Base-by-base conservation (phyloP, 2,329 filamentous ascomycete genomes). In the Rhynchosporium agropyri region DNA sequence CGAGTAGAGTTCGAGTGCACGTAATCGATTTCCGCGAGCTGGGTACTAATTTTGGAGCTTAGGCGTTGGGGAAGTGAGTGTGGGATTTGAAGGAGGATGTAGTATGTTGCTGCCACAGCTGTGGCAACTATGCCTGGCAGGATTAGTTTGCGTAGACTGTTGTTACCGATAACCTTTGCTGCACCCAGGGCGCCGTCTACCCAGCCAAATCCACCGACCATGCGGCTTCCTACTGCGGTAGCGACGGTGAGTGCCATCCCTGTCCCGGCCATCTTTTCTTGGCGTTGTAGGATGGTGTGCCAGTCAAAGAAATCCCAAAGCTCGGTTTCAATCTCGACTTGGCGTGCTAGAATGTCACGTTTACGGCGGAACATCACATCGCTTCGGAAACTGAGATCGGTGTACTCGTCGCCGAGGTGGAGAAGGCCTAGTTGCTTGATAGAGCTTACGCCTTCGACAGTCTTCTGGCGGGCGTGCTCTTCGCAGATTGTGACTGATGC, bases 331-430 rank as follows among this genome's bases (percentile, higher is more conserved):
- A 97, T 87, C 65, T 97, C 87, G 15, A 98, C 88, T 73, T 96
- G 89, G 67, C 92, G 87, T 5, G 91, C 92, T 46, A 97, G 79
- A 1, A 87, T 85, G 75, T 99, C 91, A 64, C 88, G 85, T 72
- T 89, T 89, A 65, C 91, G 87, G 64, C 87, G 88, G 81, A 98
- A 99, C 95, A 99, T 98, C 74, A 93, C 86, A 70, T 97, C 92
- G 1, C 92, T 87, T 36, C 90, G 87, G 86, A 99, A 97, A 69
- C 87, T 91, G 51, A 97, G 85, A 70, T 93, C 89, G 28, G 89
- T 84, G 70, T 94, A 96, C 70, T 94, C 89, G 70, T 95, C 87
- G 9, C 94, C 94, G 5, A 98, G 85, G 74, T 99, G 94, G 42
- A 94, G 76, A 15, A 98, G 80, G 31, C 95, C 95, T 1, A 98